Evolutionary conservation across 345 rosid species (phyloP).

Genomic region (Camelina neglecta): DNA sequence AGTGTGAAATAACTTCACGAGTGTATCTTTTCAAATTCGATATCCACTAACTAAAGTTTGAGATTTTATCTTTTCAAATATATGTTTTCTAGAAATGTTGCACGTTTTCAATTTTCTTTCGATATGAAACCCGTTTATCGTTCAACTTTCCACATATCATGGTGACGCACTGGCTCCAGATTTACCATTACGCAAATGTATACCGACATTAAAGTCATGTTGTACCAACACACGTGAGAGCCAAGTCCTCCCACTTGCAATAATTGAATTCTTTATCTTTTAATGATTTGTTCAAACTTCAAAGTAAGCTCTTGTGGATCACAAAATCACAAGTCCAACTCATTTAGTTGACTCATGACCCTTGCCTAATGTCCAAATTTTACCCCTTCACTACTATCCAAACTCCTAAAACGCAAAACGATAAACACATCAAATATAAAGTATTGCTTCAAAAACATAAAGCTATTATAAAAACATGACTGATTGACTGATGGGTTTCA

Average conservation of each 20-base stretch:
- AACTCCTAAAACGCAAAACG: slow-evolving; percentile 21
- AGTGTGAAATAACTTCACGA: slow-evolving; percentile 7
- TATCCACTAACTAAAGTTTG: slow-evolving; percentile 34
- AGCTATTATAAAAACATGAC: neutral
- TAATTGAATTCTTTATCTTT: slow-evolving; percentile 31
- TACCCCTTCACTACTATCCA: slow-evolving; percentile 25
- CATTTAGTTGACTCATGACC: neutral
- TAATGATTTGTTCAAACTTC: slow-evolving; percentile 14
- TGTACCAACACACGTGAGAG: slow-evolving; percentile 42
- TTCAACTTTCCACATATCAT: slow-evolving; percentile 32
- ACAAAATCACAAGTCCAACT: slow-evolving; percentile 14
- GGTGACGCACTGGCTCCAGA: slow-evolving; percentile 24
- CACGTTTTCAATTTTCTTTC: slow-evolving; percentile 25
- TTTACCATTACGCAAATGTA: slow-evolving; percentile 23
- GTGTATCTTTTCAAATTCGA: neutral
- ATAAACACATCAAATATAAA: slow-evolving; percentile 16
- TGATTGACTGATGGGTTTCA: slow-evolving; percentile 12
- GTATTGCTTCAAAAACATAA: neutral
- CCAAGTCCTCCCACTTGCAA: slow-evolving; percentile 37
- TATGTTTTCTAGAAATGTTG: slow-evolving; percentile 30
- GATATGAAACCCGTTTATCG: slow-evolving; percentile 5
- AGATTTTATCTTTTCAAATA: neutral
- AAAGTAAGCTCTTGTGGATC: neutral
- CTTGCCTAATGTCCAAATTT: slow-evolving; percentile 22
- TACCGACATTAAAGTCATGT: slow-evolving; percentile 37